Conservation (phyloP, 305 asterid species). For the Striga hermonthica region DNA sequence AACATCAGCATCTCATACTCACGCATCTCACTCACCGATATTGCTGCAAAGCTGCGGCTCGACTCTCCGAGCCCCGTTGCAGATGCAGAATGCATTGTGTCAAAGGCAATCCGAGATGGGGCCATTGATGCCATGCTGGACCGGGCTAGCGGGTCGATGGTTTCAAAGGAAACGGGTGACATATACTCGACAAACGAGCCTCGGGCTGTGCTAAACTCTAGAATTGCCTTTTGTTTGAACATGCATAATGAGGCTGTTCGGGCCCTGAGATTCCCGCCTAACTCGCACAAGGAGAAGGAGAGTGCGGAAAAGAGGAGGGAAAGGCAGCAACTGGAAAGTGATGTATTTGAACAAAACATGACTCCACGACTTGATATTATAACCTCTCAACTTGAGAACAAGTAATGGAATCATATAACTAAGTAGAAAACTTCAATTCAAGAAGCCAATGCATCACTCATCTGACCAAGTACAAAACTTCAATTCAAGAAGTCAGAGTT, state of each 20-base stretch:
- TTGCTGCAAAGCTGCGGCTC: slow-evolving; percentile 77
- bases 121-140: slow-evolving; percentile 86
- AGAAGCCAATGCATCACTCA: too few relatives aligned
- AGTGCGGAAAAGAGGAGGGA: slow-evolving; percentile 89
- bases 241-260: slow-evolving; percentile 95
- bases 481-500: too few relatives aligned
- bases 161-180: slow-evolving; percentile 85
- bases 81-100: slow-evolving; percentile 87
- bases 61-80: slow-evolving; percentile 85
- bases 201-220: slow-evolving; percentile 77
- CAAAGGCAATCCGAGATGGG: slow-evolving; percentile 89
- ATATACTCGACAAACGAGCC: slow-evolving; percentile 92
- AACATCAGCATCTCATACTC: slow-evolving; percentile 92
- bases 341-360: too few relatives aligned
- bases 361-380: too few relatives aligned
- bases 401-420: too few relatives aligned
- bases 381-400: too few relatives aligned
- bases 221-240: slow-evolving; percentile 82
- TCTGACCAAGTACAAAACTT: too few relatives aligned
- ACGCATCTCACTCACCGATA: slow-evolving; percentile 70
- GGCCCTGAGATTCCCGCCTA: slow-evolving; percentile 83
- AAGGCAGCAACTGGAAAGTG: slow-evolving; percentile 57
- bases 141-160: slow-evolving; percentile 87
- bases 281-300: slow-evolving; percentile 86
- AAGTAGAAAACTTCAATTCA: too few relatives aligned